Percentiles rank a stretch among this genome's conserved stretches.
phyloP scores from a whole-genome alignment of 805 yeast species.

The Saturnispora gosingensis region DNA sequence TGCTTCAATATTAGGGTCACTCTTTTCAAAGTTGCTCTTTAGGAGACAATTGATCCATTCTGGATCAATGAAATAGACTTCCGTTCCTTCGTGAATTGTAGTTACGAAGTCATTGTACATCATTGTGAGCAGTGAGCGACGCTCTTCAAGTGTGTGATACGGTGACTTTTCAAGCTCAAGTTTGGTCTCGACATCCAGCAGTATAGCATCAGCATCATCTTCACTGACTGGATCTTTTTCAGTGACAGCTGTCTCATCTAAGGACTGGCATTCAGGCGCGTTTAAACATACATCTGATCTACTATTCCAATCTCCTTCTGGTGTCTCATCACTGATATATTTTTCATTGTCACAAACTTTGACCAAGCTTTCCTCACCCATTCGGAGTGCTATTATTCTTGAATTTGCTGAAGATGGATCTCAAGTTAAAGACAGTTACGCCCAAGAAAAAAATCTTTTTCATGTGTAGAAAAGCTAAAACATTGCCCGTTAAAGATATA shows the following conservation, averaged over 20 bases:
- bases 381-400: not conserved
- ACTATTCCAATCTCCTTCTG: not conserved
- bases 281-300: not conserved
- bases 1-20: constrained; percentile 21
- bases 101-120: constrained; percentile 11
- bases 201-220: constrained; percentile 1
- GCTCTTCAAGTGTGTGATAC: constrained; percentile 11
- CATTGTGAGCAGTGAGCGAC: constrained; percentile 14
- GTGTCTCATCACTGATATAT: not conserved
- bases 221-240: constrained; percentile 1
- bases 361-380: not conserved
- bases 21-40: constrained; percentile 23
- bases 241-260: not conserved
- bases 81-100: constrained; percentile 36
- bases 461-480: not conserved
- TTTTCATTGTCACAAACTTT: not conserved
- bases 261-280: not conserved
- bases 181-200: not conserved
- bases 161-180: constrained; percentile 4
- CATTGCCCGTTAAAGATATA: not conserved
- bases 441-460: not conserved
- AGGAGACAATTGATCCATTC: constrained; percentile 36
- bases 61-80: constrained; percentile 39
- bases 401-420: not conserved
- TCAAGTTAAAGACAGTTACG: not conserved